Evolutionary conservation across 2,329 filamentous ascomycete genomes (phyloP), one percentile per base, ranked within the genome.

Genomic region (Fusarium veterinarium): DNA sequence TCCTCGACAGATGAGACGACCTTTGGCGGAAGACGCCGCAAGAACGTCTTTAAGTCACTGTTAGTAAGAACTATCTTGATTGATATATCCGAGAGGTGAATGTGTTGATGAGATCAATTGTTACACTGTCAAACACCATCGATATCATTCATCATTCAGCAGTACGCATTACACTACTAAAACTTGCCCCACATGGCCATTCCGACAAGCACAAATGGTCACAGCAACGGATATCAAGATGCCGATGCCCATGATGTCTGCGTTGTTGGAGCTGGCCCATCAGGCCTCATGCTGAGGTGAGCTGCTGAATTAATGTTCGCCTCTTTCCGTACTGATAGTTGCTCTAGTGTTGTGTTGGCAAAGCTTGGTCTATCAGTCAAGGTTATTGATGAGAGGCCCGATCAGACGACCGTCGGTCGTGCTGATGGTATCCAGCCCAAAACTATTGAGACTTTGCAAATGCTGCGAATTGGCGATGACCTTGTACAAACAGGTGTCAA

Each of bases 351-450:
- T 70, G 85, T 85, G 69, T 83, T 94, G 33, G 87, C 88, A 23
- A 86, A 91, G 9, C 92, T 89, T 76, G 91, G 91, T 19, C 89
- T 93, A 75, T 88, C 89, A 61, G 86, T 89, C 8, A 85, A 87
- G 41, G 86, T 93, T 46, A 84, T 93, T 49, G 92, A 94, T 82
- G 91, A 93, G 77, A 84, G 92, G 67, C 84, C 88, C 31, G 88
- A 92, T 75, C 89, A 89, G 76, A 94, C 92, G 3, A 85, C 88
- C 8, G 91, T 91, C 9, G 92, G 92, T 75, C 82, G 83, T 80
- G 91, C 91, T 66, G 92, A 94, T 80, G 92, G 92, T 37, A 84
- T 94, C 57, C 92, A 94, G 76, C 92, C 92, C 46, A 94, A 94
- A 82, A 92, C 91, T 1, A 93, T 94, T 74, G 92, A 94, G 82